Evolutionary conservation across 192 early-diverging fungal genomes (phyloP).

Genomic region (Coemansia pectinata): DNA sequence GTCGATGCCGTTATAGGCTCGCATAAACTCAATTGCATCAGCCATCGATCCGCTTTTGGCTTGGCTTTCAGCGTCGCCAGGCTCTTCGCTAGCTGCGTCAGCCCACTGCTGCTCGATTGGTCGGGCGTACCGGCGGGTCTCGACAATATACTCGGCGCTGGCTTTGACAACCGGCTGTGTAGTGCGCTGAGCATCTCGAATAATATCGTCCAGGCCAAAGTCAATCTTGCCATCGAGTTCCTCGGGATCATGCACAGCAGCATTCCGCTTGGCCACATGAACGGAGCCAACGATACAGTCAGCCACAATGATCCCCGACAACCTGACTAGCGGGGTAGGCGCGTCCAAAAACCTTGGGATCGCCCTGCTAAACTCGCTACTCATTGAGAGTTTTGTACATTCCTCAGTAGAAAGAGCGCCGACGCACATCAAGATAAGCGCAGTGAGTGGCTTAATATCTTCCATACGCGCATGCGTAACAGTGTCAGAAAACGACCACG

Average conservation of each 20-base stretch:
- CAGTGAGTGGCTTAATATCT: constrained; percentile 17
- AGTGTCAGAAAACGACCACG: constrained; percentile 31
- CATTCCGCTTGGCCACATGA: not conserved
- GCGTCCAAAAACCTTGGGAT: constrained; percentile 46
- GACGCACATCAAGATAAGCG: constrained; percentile 29
- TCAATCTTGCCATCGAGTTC: constrained; percentile 13
- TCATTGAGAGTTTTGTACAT: constrained; percentile 15
- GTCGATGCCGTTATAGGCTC: constrained; percentile 9
- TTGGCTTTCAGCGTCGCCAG: not conserved
- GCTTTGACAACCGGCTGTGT: constrained; percentile 11
- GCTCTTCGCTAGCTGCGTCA: not conserved
- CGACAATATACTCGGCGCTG: constrained; percentile 35
- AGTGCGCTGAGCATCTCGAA: constrained; percentile 24
- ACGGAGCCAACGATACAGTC: constrained; percentile 15
- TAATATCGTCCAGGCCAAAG: constrained; percentile 48
- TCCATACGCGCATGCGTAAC: constrained; percentile 11
- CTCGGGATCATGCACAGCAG: not conserved
- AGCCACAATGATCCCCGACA: constrained; percentile 44
- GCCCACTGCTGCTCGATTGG: constrained; percentile 25
- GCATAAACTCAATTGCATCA: constrained; percentile 12
- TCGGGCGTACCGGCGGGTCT: constrained; percentile 20
- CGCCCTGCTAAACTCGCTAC: constrained; percentile 31
- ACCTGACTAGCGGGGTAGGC: constrained; percentile 24
- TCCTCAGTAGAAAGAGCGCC: constrained; percentile 17
- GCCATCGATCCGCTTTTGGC: constrained; percentile 1